These are phyloP conservation scores for Salix caprea DNA, from an alignment of 345 rosid species.

Conservation along the genomic window DNA sequence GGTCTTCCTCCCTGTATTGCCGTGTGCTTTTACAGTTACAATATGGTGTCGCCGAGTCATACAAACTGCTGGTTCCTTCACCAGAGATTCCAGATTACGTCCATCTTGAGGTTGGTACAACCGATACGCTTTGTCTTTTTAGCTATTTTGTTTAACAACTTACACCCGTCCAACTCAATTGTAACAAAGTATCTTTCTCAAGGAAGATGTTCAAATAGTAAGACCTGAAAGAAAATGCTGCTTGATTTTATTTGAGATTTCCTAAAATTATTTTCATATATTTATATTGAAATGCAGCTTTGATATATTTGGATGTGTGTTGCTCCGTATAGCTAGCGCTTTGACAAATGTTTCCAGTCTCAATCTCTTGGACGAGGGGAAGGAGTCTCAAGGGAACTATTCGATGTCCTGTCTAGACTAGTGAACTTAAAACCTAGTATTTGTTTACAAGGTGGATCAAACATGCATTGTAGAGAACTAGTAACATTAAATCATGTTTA, in stretches of 20 bases:
- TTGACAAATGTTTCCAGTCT: neutral
- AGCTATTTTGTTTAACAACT: neutral
- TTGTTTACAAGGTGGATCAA: too few species aligned
- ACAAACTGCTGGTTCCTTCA: conserved; percentile 51
- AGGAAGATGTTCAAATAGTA: neutral
- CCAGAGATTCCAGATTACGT: conserved; percentile 39
- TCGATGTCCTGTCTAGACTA: neutral
- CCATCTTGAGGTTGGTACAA: conserved; percentile 45
- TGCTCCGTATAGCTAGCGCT: neutral
- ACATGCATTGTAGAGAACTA: too few species aligned
- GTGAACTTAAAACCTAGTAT: neutral
- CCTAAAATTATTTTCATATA: neutral
- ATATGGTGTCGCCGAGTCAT: conserved; percentile 59
- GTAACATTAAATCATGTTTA: too few species aligned
- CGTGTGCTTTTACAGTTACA: conserved; percentile 44
- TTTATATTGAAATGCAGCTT: too few species aligned
- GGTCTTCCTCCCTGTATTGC: neutral
- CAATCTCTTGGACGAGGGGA: neutral
- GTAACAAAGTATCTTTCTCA: neutral
- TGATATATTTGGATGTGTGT: too few species aligned
- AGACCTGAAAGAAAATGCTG: neutral
- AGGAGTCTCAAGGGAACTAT: neutral
- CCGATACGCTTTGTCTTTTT: neutral
- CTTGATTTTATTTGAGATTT: neutral
- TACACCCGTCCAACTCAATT: neutral